phyloP scores from a whole-genome alignment of 2,329 filamentous ascomycete genomes.

The Cercospora zeina region DNA sequence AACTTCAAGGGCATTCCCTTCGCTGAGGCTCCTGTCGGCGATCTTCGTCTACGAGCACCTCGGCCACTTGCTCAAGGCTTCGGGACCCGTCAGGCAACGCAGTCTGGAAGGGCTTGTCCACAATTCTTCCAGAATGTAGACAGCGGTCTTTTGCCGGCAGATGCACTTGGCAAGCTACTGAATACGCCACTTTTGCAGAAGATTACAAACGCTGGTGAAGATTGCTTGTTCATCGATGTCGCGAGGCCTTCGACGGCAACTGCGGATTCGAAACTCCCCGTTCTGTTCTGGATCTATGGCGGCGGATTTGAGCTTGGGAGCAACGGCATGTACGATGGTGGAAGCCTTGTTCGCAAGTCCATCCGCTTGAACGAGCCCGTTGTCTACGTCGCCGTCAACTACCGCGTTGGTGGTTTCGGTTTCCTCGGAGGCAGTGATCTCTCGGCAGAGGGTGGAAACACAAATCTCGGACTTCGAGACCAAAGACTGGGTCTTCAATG shows the following conservation, averaged over 20 bases:
- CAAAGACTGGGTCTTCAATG: slow-evolving; percentile 38
- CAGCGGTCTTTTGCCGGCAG: slow-evolving; percentile 37
- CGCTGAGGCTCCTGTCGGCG: slow-evolving; percentile 66
- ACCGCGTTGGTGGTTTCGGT: slow-evolving; percentile 48
- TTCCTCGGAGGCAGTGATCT: slow-evolving; percentile 40
- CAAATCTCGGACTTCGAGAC: slow-evolving; percentile 41
- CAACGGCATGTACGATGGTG: slow-evolving; percentile 46
- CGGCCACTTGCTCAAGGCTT: slow-evolving; percentile 58
- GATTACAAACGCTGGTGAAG: slow-evolving; percentile 43
- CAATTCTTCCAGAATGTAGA: slow-evolving; percentile 58
- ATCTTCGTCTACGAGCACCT: slow-evolving; percentile 68
- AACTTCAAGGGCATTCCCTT: slow-evolving; percentile 75
- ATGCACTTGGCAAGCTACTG: slow-evolving; percentile 43
- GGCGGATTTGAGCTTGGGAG: slow-evolving; percentile 48
- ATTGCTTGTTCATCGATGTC: slow-evolving; percentile 45
- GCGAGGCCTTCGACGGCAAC: slow-evolving; percentile 45
- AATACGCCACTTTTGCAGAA: slow-evolving; percentile 46
- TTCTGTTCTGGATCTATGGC: slow-evolving; percentile 53
- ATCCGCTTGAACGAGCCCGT: slow-evolving; percentile 61
- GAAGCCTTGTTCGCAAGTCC: slow-evolving; percentile 45
- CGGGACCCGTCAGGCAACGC: slow-evolving; percentile 63
- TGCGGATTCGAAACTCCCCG: slow-evolving; percentile 45
- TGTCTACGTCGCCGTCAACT: slow-evolving; percentile 75
- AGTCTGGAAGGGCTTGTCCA: slow-evolving; percentile 63
- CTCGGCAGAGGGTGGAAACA: slow-evolving; percentile 38